phyloP scores from a whole-genome alignment of 2,329 filamentous ascomycete species.

The Apiospora arundinis region DNA sequence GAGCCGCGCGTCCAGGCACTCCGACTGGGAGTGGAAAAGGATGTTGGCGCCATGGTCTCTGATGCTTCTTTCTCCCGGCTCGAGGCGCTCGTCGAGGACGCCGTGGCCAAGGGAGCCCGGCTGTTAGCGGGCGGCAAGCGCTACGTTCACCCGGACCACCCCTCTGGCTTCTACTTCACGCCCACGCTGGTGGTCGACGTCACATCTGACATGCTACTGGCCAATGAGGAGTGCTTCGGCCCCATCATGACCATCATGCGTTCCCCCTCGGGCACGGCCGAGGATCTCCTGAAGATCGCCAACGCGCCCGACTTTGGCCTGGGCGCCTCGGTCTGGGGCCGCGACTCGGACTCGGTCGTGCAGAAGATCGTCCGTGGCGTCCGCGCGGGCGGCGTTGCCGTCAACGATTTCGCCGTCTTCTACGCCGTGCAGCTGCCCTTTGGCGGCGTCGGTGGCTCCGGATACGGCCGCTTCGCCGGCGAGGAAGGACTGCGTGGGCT shows the following conservation, averaged over 20 bases:
- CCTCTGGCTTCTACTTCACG: constrained; percentile 86
- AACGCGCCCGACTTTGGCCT: constrained; percentile 88
- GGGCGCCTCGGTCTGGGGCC: constrained; percentile 86
- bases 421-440: constrained; percentile 96
- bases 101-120: constrained; percentile 78
- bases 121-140: constrained; percentile 82
- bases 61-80: constrained; percentile 75
- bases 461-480: constrained; percentile 91
- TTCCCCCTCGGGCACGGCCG: constrained; percentile 63
- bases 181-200: constrained; percentile 94
- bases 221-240: constrained; percentile 90
- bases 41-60: constrained; percentile 92
- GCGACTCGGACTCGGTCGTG: constrained; percentile 65
- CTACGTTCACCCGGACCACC: constrained; percentile 73
- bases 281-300: constrained; percentile 75
- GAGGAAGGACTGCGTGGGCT: constrained; percentile 84
- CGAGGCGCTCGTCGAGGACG: constrained; percentile 77
- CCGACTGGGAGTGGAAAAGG: constrained; percentile 76
- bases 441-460: constrained; percentile 86
- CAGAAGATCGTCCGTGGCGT: constrained; percentile 70
- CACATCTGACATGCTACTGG: constrained; percentile 82
- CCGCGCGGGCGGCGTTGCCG: constrained; percentile 85
- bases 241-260: constrained; percentile 88
- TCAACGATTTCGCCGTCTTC: constrained; percentile 94
- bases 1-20: constrained; percentile 76